These are phyloP conservation scores for Penicillium brevicompactum DNA, from an alignment of 2,329 filamentous ascomycete species.

Conservation along the genomic window DNA sequence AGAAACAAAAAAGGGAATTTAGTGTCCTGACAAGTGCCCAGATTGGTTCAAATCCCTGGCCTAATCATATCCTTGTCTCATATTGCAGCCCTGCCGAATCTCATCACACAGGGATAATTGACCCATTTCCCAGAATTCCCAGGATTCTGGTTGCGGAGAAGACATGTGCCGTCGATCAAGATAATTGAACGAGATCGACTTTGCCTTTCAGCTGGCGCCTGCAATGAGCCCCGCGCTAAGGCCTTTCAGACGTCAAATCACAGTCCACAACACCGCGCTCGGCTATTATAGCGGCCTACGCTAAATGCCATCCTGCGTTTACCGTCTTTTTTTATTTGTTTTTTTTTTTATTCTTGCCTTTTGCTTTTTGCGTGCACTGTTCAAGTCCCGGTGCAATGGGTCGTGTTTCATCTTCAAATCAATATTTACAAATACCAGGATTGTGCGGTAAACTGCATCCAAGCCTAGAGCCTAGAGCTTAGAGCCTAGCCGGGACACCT, in stretches of 20 bases:
- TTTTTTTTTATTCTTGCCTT: background rate
- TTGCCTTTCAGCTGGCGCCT: slow-evolving; percentile 16
- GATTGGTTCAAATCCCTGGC: background rate
- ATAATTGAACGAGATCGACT: slow-evolving; percentile 6
- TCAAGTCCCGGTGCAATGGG: background rate
- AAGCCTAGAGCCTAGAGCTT: slow-evolving; percentile 31
- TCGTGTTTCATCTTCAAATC: background rate
- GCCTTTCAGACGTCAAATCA: slow-evolving; percentile 14
- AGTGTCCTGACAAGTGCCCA: background rate
- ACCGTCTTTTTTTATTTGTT: background rate
- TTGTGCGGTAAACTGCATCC: background rate
- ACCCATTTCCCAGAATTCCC: background rate
- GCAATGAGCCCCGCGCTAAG: slow-evolving; percentile 16
- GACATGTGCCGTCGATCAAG: slow-evolving; percentile 11
- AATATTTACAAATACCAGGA: background rate
- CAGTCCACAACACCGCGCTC: slow-evolving; percentile 3
- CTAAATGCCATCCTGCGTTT: background rate
- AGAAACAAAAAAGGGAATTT: background rate
- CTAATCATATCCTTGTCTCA: background rate
- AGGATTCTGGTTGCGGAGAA: slow-evolving; percentile 11
- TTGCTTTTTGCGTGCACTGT: background rate
- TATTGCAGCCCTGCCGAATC: no score
- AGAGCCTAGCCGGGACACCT: slow-evolving; percentile 32
- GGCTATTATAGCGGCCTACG: slow-evolving; percentile 14
- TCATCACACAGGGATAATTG: background rate